phyloP scores from a whole-genome alignment of 2,329 filamentous ascomycete genomes.

The Hymenoscyphus scutula region DNA sequence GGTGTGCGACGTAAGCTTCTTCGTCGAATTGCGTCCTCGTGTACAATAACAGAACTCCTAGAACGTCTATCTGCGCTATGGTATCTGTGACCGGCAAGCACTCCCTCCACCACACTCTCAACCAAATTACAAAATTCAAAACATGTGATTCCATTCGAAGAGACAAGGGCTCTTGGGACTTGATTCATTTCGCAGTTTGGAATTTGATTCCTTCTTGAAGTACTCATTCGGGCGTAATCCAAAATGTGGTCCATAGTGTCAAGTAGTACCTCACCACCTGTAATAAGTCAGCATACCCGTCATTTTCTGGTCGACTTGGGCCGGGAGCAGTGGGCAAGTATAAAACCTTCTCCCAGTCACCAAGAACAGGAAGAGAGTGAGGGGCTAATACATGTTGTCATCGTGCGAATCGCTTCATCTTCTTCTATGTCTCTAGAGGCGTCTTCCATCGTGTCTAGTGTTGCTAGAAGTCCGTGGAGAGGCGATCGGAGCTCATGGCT shows the following conservation, averaged over 20 bases:
- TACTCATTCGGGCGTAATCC: conserved; percentile 35
- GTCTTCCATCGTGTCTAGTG: conserved; percentile 49
- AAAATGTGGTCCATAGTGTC: conserved; percentile 51
- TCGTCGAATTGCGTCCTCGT: not conserved
- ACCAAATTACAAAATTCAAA: conserved; percentile 26
- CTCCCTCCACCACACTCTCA: conserved; percentile 29
- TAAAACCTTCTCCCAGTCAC: too few relatives aligned
- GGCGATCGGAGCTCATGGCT: conserved; percentile 61
- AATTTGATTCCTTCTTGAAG: conserved; percentile 3
- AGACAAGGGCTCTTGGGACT: conserved; percentile 3
- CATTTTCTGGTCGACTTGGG: too few relatives aligned
- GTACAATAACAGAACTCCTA: not conserved
- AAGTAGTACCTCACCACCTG: conserved; percentile 44
- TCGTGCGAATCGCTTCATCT: conserved; percentile 45
- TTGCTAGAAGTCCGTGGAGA: conserved; percentile 57
- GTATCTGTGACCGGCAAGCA: conserved; percentile 26
- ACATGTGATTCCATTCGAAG: conserved; percentile 1
- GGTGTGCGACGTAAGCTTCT: not conserved
- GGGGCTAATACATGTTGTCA: conserved; percentile 25
- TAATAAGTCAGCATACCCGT: too few relatives aligned
- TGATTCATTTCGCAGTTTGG: not conserved
- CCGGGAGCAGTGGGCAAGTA: too few relatives aligned
- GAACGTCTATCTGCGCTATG: conserved; percentile 5
- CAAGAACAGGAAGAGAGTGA: too few relatives aligned
- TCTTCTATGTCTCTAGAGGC: conserved; percentile 45